These are phyloP conservation scores for Fusarium lyarnte DNA, from an alignment of 2,329 filamentous ascomycete genomes.

Conservation along the genomic window DNA sequence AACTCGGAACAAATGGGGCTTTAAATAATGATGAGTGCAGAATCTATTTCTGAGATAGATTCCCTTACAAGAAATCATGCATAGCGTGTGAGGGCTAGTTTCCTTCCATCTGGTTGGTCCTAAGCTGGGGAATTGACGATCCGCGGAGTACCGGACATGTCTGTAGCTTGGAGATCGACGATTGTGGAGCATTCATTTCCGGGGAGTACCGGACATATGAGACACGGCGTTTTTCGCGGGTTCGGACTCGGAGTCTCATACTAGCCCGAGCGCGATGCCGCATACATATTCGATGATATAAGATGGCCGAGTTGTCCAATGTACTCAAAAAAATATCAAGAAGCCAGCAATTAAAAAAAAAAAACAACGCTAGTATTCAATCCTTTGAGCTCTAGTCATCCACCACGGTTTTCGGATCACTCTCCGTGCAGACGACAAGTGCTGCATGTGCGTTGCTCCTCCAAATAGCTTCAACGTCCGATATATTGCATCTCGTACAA, in stretches of 20 bases:
- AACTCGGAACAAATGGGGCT: too few species aligned
- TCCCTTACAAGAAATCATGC: too few species aligned
- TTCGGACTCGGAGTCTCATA: not conserved
- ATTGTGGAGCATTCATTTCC: too few species aligned
- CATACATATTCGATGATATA: not conserved
- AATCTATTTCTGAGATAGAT: too few species aligned
- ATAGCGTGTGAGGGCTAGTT: not conserved
- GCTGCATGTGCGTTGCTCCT: not conserved
- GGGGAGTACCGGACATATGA: not conserved
- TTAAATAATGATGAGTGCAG: too few species aligned
- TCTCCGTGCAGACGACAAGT: not conserved
- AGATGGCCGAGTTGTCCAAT: not conserved
- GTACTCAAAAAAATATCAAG: too few species aligned
- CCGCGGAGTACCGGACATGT: not conserved
- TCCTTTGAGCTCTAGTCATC: not conserved
- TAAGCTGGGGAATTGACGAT: not conserved
- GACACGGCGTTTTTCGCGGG: not conserved
- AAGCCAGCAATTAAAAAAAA: too few species aligned
- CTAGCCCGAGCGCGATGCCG: not conserved
- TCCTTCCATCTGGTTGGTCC: not conserved
- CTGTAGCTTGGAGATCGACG: too few species aligned
- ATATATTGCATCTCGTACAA: too few species aligned
- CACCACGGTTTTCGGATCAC: not conserved
- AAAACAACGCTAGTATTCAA: too few species aligned
- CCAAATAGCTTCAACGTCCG: rapidly evolving